These are phyloP conservation scores for Carex littledalei DNA, from an alignment of 176 grass and related monocot genomes.

Conservation along the genomic window DNA sequence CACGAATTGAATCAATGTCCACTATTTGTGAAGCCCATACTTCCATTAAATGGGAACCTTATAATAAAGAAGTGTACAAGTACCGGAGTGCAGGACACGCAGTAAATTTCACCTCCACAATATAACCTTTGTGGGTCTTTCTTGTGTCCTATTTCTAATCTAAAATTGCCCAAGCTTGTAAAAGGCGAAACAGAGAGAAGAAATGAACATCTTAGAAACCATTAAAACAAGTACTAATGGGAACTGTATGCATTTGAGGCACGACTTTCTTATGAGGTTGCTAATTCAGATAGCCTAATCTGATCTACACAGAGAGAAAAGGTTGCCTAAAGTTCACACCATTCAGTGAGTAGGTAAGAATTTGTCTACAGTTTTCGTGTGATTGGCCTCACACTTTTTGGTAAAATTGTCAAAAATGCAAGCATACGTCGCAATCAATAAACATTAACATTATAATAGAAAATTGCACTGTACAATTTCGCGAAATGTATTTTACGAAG, in stretches of 20 bases:
- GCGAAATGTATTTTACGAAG: not conserved
- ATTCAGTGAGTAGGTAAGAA: conserved; percentile 21
- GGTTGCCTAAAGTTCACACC: not conserved
- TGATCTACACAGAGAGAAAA: not conserved
- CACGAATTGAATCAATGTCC: not conserved
- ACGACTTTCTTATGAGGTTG: conserved; percentile 10
- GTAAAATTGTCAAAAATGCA: not conserved
- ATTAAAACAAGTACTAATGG: not conserved
- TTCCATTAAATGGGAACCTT: not conserved
- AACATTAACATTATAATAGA: not conserved
- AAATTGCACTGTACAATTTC: not conserved
- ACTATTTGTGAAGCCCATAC: not conserved
- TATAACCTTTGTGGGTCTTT: not conserved
- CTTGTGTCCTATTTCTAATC: not conserved
- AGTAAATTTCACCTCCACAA: not conserved
- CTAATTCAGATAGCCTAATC: not conserved
- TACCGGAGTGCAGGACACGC: not conserved
- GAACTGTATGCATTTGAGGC: conserved; percentile 4
- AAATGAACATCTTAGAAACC: not conserved
- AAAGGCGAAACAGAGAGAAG: not conserved
- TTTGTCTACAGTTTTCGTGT: not conserved
- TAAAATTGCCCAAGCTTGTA: not conserved
- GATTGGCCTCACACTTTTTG: conserved; percentile 13
- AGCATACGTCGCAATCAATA: not conserved
- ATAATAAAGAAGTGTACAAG: not conserved